These are phyloP conservation scores for Gnaphalium uliginosum DNA, from an alignment of 129 eudicot genomes.

Conservation along the genomic window DNA sequence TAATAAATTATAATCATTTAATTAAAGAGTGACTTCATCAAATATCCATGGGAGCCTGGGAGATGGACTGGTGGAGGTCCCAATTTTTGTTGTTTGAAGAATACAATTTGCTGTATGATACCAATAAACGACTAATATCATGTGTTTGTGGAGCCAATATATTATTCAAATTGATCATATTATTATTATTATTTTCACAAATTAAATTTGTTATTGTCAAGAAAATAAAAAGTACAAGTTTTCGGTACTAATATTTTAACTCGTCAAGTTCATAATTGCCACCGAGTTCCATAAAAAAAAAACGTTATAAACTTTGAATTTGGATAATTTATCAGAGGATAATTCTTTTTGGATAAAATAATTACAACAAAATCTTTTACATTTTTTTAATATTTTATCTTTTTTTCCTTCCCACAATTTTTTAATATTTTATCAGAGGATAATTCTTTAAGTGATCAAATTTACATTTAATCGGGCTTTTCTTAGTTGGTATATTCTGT, in stretches of 20 bases:
- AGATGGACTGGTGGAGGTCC: slow-evolving; percentile 38
- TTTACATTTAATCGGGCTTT: too few relatives aligned
- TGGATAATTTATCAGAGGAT: neutral
- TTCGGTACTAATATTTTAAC: neutral
- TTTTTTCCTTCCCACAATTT: too few relatives aligned
- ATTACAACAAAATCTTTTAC: too few relatives aligned
- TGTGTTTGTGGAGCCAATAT: slow-evolving; percentile 41
- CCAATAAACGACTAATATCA: slow-evolving; percentile 21
- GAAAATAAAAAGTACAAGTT: neutral
- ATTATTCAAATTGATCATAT: slow-evolving; percentile 15
- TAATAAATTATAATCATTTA: slow-evolving; percentile 2
- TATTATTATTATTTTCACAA: neutral
- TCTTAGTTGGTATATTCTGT: too few relatives aligned
- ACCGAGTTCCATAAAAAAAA: too few relatives aligned
- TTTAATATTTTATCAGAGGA: too few relatives aligned
- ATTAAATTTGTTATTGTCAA: slow-evolving; percentile 19
- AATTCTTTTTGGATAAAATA: neutral
- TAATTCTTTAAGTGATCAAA: too few relatives aligned
- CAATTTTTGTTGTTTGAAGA: slow-evolving; percentile 35
- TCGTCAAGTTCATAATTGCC: too few relatives aligned
- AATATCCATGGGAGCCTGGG: slow-evolving; percentile 22
- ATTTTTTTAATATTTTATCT: too few relatives aligned
- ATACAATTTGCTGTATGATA: slow-evolving; percentile 41
- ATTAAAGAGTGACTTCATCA: slow-evolving; percentile 29
- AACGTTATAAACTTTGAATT: too few relatives aligned